Percentiles rank a stretch among this genome's conserved stretches.
phyloP scores from a whole-genome alignment of 148 eudicot species.

The Cornus controversa region DNA sequence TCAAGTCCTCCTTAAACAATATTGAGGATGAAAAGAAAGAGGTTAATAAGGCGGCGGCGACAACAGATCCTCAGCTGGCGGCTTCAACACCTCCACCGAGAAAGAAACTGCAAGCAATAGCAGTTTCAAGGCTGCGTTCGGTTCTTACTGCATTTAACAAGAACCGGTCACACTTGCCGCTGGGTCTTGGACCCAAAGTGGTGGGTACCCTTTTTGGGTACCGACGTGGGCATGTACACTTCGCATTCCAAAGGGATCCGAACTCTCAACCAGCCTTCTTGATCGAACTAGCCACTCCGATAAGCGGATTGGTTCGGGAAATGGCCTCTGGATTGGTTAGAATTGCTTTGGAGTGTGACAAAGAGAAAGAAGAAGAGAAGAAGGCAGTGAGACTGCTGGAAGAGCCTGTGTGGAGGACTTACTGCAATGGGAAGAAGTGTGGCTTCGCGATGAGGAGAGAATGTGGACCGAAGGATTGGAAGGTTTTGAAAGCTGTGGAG shows the following conservation, averaged over 20 bases:
- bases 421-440: constrained; percentile 70
- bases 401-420: constrained; percentile 68
- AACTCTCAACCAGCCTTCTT: constrained; percentile 53
- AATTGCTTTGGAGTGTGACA: constrained; percentile 66
- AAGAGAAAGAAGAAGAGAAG: constrained; percentile 18
- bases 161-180: constrained; percentile 18
- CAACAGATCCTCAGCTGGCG: background rate
- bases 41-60: background rate
- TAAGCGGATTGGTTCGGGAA: constrained; percentile 49
- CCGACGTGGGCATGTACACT: constrained; percentile 64
- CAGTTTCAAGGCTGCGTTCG: constrained; percentile 24
- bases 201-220: constrained; percentile 66
- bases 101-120: constrained; percentile 18
- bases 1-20: constrained; percentile 8
- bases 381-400: constrained; percentile 35
- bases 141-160: constrained; percentile 17
- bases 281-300: constrained; percentile 64
- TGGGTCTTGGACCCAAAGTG: constrained; percentile 33
- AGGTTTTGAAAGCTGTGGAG: constrained; percentile 59
- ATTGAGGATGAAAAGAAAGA: background rate
- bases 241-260: constrained; percentile 57
- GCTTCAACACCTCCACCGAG: background rate
- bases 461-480: constrained; percentile 56
- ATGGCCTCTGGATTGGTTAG: constrained; percentile 73
- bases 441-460: constrained; percentile 56